These are phyloP conservation scores for Apophysomyces variabilis DNA, from an alignment of 371 early-diverging fungal genomes.

Conservation along the genomic window DNA sequence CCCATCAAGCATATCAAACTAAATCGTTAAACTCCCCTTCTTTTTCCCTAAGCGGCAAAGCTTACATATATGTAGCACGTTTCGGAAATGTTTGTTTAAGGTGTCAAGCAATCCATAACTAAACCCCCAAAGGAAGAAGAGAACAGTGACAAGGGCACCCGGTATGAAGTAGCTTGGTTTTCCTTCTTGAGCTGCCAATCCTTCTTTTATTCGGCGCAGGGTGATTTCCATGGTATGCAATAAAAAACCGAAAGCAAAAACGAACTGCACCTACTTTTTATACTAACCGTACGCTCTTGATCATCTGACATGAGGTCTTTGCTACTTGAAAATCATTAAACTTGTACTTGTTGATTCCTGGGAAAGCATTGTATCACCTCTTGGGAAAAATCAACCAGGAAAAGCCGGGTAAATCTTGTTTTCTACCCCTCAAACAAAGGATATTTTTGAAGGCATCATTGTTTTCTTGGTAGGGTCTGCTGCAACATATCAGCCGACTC, in stretches of 20 bases:
- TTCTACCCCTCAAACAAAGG: no score
- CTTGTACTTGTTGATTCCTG: not conserved
- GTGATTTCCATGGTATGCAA: not conserved
- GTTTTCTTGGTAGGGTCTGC: no score
- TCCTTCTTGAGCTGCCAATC: constrained; percentile 2
- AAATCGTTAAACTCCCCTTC: no score
- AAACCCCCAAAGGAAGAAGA: constrained; percentile 58
- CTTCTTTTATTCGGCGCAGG: not conserved
- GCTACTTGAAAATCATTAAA: not conserved
- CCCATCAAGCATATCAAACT: not conserved
- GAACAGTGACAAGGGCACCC: constrained; percentile 40
- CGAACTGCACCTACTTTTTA: not conserved
- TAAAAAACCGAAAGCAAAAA: not conserved
- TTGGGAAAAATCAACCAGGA: not conserved
- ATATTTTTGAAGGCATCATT: no score
- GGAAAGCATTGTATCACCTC: not conserved
- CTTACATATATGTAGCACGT: constrained; percentile 46
- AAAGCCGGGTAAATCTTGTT: no score
- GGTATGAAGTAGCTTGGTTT: constrained; percentile 34
- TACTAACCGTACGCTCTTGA: not conserved
- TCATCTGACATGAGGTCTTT: not conserved
- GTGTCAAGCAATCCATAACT: constrained; percentile 54
- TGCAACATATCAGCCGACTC: no score
- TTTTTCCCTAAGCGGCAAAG: not conserved
- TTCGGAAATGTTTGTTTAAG: constrained; percentile 50